Evolutionary conservation across 2,329 filamentous ascomycete species (phyloP).

Genomic region (Xylaria sp.): DNA sequence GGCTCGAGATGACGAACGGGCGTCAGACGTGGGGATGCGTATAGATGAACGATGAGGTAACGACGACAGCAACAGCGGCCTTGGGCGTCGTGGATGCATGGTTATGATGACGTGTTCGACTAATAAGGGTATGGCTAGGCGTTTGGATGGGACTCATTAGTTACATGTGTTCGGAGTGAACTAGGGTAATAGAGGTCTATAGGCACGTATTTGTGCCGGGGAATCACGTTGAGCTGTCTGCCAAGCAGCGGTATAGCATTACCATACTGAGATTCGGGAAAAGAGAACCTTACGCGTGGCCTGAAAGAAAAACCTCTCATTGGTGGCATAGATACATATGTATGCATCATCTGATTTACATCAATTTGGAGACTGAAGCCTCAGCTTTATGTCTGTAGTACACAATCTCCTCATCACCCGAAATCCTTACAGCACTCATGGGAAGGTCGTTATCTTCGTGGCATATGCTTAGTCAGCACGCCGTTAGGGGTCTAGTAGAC

Average conservation of each 20-base stretch:
- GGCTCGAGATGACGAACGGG: conserved; percentile 2
- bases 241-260: conserved; percentile 31
- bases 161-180: conserved; percentile 41
- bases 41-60: conserved; percentile 23
- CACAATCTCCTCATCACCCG: conserved; percentile 16
- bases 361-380: conserved; percentile 27
- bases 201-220: conserved; percentile 26
- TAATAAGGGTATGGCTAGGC: conserved; percentile 40
- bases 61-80: conserved; percentile 3
- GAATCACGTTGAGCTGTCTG: conserved; percentile 25
- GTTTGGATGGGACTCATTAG: conserved; percentile 42
- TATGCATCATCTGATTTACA: conserved; percentile 46
- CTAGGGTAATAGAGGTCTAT: conserved; percentile 42
- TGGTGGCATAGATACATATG: conserved; percentile 40
- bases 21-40: conserved; percentile 32
- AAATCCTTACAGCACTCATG: conserved; percentile 25
- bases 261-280: conserved; percentile 21
- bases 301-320: conserved; percentile 34
- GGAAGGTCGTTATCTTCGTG: conserved; percentile 26
- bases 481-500: conserved; percentile 29
- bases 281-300: conserved; percentile 22
- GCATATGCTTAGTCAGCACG: conserved; percentile 17
- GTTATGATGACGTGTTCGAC: conserved; percentile 30
- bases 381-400: conserved; percentile 22
- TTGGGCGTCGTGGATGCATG: conserved; percentile 23